phyloP scores from a whole-genome alignment of 2,329 filamentous ascomycete genomes.

The Microascus cirrosus region DNA sequence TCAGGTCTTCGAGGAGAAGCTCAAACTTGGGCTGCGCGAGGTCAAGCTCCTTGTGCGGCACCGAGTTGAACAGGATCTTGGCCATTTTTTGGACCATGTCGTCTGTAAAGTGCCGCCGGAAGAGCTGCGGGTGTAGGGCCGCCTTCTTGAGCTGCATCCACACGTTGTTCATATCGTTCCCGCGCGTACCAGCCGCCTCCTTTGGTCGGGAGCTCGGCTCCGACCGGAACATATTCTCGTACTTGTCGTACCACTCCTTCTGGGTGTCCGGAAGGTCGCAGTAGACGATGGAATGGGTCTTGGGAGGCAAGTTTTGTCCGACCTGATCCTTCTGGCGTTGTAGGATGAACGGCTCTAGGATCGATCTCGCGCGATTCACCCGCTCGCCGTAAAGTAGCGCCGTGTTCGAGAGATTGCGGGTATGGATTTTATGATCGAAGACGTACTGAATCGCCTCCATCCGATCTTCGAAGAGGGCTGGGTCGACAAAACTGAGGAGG shows the following conservation, averaged over 20 bases:
- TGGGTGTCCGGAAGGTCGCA: slow-evolving; percentile 71
- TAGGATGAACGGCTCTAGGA: slow-evolving; percentile 90
- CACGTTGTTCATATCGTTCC: slow-evolving; percentile 53
- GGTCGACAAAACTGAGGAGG: slow-evolving; percentile 89
- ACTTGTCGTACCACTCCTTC: slow-evolving; percentile 57
- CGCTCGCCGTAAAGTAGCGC: slow-evolving; percentile 79
- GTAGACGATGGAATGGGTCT: slow-evolving; percentile 66
- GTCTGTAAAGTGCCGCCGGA: slow-evolving; percentile 71
- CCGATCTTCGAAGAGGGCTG: slow-evolving; percentile 59
- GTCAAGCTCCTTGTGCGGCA: slow-evolving; percentile 41
- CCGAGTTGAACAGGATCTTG: slow-evolving; percentile 61
- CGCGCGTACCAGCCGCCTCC: slow-evolving; percentile 23
- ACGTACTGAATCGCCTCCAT: slow-evolving; percentile 73
- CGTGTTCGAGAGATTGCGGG: slow-evolving; percentile 67
- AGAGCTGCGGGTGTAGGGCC: slow-evolving; percentile 82
- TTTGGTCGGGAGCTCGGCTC: slow-evolving; percentile 37
- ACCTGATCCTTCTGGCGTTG: slow-evolving; percentile 91
- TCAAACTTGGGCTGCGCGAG: slow-evolving; percentile 38
- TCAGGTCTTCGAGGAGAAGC: slow-evolving; percentile 44
- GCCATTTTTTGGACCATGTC: slow-evolving; percentile 66
- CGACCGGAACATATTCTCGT: slow-evolving; percentile 52
- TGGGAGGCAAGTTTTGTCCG: slow-evolving; percentile 69
- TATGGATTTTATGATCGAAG: slow-evolving; percentile 85
- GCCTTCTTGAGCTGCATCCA: slow-evolving; percentile 90
- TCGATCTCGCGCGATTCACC: slow-evolving; percentile 76